Evolutionary conservation across 108 stramenopile species (phyloP), one percentile per base, ranked within the genome.

Genomic region (Asterionellopsis glacialis): DNA sequence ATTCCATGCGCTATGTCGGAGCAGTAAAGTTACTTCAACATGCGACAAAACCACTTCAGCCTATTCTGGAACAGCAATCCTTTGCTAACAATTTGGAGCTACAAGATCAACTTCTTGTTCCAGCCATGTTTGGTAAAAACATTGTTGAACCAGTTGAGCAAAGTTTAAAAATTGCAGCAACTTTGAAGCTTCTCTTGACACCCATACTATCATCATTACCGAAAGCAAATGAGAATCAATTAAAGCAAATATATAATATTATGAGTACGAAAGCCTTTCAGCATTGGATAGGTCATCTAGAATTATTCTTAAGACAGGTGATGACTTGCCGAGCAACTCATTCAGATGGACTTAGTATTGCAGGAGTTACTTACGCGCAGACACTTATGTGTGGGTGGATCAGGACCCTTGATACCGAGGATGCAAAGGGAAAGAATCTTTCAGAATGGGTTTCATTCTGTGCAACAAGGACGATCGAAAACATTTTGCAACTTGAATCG

Each of bases 331-430:
- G 64, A 9, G 53, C 49, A 19, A 21, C 69, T 10, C 67, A 67
- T 18, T 55, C 45, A 6, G 76, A 78, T 42, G 65, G 52, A 12
- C 66, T 69, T 44, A 68, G 62, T 22, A 69, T 54, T 6, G 45
- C 69, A 39, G 76, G 71, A 9, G 68, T 78, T 24, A 51, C 72
- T 24, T 72, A 72, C 65, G 71, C 63, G 13, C 69, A 64, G 24
- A 63, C 72, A 3, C 52, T 73, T 27, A 51, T 71, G 11, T 41
- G 44, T 39, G 16, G 23, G 40, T 57, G 56, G 56, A 38, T 28
- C 53, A 25, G 11, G 6, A 33, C 7, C 33, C 28, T 6, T 28
- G 50, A 22, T 39, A 18, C 64, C 19, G 18, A 26, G 10, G 22
- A 11, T 16, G 33, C 51, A 43, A 28, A 14, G 40, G 24, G 39